Conservation (phyloP, 495 filamentous ascomycete genomes). For the Aspergillus asperescens region DNA sequence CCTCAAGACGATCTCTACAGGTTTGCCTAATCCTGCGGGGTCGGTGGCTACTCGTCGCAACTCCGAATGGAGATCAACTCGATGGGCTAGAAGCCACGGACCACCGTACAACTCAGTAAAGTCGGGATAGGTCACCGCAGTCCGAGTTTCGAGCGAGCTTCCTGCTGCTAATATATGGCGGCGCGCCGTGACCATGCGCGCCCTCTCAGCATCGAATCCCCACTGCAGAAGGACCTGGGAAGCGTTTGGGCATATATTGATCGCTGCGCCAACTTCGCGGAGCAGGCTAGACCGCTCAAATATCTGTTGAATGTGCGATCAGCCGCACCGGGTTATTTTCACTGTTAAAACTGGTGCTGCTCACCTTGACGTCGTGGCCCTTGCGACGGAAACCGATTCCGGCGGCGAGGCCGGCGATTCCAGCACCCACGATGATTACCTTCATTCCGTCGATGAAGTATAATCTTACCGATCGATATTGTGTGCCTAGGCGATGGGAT, state of each 20-base stretch:
- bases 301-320: not conserved
- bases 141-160: not conserved
- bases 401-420: not conserved
- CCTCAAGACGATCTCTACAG: not conserved
- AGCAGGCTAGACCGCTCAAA: slow-evolving; percentile 8
- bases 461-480: too few species aligned
- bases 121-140: not conserved
- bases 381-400: slow-evolving; percentile 4
- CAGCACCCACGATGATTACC: slow-evolving; percentile 5
- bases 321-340: not conserved
- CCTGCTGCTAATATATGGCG: not conserved
- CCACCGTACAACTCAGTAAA: not conserved
- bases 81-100: not conserved
- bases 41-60: not conserved
- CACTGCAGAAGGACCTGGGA: not conserved
- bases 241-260: slow-evolving; percentile 8
- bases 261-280: slow-evolving; percentile 7
- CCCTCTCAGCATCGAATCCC: not conserved
- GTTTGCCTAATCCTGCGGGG: not conserved
- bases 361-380: slow-evolving; percentile 4
- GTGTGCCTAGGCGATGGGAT: not conserved
- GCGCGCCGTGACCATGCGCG: not conserved
- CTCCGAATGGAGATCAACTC: slow-evolving; percentile 2
- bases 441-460: slow-evolving; percentile 1
- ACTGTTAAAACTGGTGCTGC: not conserved